Conservation (phyloP, 2,329 filamentous ascomycete genomes). For the Sporothrix brunneoviolacea region DNA sequence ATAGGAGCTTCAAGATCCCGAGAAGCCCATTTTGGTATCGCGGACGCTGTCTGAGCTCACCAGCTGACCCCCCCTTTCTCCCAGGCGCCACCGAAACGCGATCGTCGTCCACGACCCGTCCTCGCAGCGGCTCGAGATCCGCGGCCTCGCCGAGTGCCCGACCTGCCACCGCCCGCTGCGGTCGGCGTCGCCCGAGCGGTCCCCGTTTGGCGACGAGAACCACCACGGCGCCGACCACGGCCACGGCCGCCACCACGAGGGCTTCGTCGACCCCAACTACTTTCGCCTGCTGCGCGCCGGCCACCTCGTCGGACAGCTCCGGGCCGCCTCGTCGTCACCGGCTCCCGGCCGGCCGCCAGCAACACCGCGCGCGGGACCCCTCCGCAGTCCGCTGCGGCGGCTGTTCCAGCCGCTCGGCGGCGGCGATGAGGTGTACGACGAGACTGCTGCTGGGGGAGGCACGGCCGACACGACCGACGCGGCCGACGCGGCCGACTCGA, state of each 20-base stretch:
- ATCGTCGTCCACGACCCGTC: conserved; percentile 85
- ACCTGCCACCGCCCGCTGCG: conserved; percentile 73
- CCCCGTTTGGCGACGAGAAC: conserved; percentile 33
- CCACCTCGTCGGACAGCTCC: conserved; percentile 32
- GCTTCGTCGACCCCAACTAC: conserved; percentile 86
- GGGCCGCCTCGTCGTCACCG: conserved; percentile 21
- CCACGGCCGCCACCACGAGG: conserved; percentile 36
- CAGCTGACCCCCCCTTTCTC: conserved; percentile 2
- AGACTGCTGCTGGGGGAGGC: conserved; percentile 8
- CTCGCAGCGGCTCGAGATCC: conserved; percentile 79
- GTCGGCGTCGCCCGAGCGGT: conserved; percentile 39
- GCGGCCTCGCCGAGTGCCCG: conserved; percentile 74
- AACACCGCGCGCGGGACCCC: conserved; percentile 28
- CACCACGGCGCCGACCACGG: not conserved
- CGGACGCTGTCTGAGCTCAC: too few species aligned
- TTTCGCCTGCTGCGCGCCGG: conserved; percentile 80
- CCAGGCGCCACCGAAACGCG: conserved; percentile 83
- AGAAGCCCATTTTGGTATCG: too few species aligned
- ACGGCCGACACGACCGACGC: not conserved
- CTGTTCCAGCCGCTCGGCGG: conserved; percentile 38
- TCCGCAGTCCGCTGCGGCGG: conserved; percentile 40
- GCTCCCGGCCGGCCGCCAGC: not conserved
- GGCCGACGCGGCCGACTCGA: conserved; percentile 2
- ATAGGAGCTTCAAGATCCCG: conserved; percentile 10
- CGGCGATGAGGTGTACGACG: conserved; percentile 11